Percentiles rank a stretch among this genome's conserved stretches.
These are phyloP conservation scores for Ceratocystis lukuohia DNA, from an alignment of 2,329 filamentous ascomycete species.

Conservation along the genomic window DNA sequence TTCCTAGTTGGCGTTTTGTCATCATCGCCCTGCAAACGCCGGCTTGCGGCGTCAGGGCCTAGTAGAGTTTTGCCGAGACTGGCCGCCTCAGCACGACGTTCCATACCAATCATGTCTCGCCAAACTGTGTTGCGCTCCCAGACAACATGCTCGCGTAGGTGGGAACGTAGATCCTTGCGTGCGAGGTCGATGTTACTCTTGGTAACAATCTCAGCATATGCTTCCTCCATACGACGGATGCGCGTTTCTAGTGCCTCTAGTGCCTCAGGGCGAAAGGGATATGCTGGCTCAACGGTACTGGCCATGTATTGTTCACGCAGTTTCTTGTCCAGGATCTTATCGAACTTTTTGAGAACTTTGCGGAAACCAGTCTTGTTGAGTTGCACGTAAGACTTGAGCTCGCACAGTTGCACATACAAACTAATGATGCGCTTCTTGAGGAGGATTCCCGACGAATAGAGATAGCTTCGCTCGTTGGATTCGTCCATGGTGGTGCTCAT, in stretches of 20 bases:
- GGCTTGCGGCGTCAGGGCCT: constrained; percentile 54
- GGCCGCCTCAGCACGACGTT: constrained; percentile 85
- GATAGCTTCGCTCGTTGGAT: constrained; percentile 59
- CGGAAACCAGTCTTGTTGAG: constrained; percentile 93
- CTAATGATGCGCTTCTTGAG: constrained; percentile 83
- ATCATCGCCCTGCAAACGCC: constrained; percentile 75
- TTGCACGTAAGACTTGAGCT: constrained; percentile 90
- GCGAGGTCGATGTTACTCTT: constrained; percentile 64
- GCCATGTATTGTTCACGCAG: constrained; percentile 67
- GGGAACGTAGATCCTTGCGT: constrained; percentile 72
- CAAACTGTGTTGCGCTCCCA: constrained; percentile 99
- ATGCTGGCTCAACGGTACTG: constrained; percentile 58
- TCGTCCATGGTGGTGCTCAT: constrained; percentile 62
- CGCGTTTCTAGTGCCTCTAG: constrained; percentile 56
- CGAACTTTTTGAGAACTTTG: constrained; percentile 96
- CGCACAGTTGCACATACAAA: constrained; percentile 83
- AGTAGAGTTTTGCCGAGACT: constrained; percentile 78
- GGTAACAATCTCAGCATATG: constrained; percentile 72
- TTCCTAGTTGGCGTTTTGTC: constrained; percentile 47
- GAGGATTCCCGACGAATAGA: constrained; percentile 58
- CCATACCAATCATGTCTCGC: constrained; percentile 97
- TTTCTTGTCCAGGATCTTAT: constrained; percentile 81
- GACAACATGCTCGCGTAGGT: constrained; percentile 89
- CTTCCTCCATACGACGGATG: constrained; percentile 60
- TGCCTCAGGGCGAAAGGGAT: constrained; percentile 66